Evolutionary conservation across 768 basidiomycete species (phyloP).

Genomic region (Russula griseocarnosa): DNA sequence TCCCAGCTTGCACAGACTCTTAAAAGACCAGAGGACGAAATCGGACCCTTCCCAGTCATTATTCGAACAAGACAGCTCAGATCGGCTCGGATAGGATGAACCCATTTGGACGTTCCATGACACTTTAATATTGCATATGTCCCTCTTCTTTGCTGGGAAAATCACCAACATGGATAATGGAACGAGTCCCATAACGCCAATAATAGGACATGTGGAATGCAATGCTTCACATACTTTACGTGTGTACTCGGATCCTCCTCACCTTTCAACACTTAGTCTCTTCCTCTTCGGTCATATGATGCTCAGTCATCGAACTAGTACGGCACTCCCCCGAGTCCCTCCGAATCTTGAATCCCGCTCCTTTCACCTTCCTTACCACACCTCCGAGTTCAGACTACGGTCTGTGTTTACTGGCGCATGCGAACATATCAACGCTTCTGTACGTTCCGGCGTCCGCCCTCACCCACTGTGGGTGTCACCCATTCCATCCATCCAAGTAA

Average conservation of each 20-base stretch:
- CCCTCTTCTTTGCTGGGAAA: too few relatives aligned
- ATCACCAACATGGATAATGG: not conserved
- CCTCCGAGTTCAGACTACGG: not conserved
- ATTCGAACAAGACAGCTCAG: constrained; percentile 32
- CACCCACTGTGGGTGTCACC: too few relatives aligned
- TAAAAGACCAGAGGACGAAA: constrained; percentile 77
- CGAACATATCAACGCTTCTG: not conserved
- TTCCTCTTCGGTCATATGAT: not conserved
- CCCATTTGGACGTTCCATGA: too few relatives aligned
- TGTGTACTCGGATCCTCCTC: too few relatives aligned
- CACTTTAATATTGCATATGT: too few relatives aligned
- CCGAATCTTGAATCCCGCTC: not conserved
- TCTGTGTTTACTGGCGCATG: not conserved
- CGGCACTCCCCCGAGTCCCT: not conserved
- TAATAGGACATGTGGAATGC: not conserved
- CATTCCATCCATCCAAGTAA: too few relatives aligned
- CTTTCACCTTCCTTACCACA: not conserved
- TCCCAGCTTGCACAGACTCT: constrained; percentile 51
- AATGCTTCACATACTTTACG: too few relatives aligned
- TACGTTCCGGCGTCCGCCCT: too few relatives aligned
- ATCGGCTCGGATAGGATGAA: constrained; percentile 38
- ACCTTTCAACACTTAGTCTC: too few relatives aligned
- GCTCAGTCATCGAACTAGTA: not conserved
- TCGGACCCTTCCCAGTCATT: constrained; percentile 38
- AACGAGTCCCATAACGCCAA: not conserved